Conservation (phyloP, 2,329 filamentous ascomycete genomes). For the Penicillium sp. region DNA sequence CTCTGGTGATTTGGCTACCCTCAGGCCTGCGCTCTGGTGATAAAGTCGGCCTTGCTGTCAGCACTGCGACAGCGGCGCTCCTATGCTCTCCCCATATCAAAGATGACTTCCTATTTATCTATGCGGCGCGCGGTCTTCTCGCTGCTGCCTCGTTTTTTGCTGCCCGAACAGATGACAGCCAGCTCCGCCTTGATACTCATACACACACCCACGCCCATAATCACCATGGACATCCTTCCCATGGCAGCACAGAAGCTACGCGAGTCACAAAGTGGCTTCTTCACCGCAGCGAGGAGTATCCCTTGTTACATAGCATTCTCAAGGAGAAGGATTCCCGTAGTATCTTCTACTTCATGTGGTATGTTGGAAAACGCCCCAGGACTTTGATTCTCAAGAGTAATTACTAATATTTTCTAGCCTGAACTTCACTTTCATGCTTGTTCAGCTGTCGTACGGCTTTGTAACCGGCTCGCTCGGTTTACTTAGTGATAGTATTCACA, state of each 20-base stretch:
- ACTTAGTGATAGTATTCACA: slow-evolving; percentile 97
- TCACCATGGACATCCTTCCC: slow-evolving; percentile 32
- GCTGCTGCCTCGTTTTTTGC: slow-evolving; percentile 34
- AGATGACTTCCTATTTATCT: slow-evolving; percentile 30
- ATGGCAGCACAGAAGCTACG: slow-evolving; percentile 56
- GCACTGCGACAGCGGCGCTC: slow-evolving; percentile 30
- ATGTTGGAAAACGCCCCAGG: slow-evolving; percentile 35
- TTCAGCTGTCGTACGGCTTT: slow-evolving; percentile 93
- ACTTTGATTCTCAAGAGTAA: background rate
- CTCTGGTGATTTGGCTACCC: slow-evolving; percentile 29
- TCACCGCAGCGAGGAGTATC: slow-evolving; percentile 68
- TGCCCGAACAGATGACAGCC: slow-evolving; percentile 35
- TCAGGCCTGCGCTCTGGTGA: slow-evolving; percentile 28
- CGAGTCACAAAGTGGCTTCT: slow-evolving; percentile 72
- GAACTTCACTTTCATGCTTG: slow-evolving; percentile 91
- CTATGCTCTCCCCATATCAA: slow-evolving; percentile 32
- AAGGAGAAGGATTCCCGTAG: slow-evolving; percentile 88
- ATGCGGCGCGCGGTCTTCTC: slow-evolving; percentile 30
- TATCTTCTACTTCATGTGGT: slow-evolving; percentile 98
- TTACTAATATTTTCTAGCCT: slow-evolving; percentile 57
- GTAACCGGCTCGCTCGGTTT: slow-evolving; percentile 89
- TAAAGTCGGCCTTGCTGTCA: slow-evolving; percentile 35
- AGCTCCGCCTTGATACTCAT: slow-evolving; percentile 28
- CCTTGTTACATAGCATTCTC: slow-evolving; percentile 81
- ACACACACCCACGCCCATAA: slow-evolving; percentile 36